These are phyloP conservation scores for Monilinia laxa DNA, from an alignment of 2,329 filamentous ascomycete species.

Conservation along the genomic window DNA sequence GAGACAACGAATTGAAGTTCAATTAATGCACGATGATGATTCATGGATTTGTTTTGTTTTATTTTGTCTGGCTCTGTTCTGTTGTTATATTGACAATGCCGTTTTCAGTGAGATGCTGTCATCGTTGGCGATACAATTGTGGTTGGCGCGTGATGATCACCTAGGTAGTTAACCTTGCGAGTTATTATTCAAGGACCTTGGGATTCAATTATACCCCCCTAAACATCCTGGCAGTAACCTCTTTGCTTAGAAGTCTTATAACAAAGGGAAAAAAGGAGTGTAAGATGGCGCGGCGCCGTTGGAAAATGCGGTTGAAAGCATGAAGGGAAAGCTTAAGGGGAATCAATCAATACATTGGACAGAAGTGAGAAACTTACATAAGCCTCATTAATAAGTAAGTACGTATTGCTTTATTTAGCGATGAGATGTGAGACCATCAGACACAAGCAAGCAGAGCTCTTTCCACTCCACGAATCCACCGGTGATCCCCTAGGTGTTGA, in stretches of 20 bases:
- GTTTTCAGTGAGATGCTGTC: slow-evolving; percentile 4
- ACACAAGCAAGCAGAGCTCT: too few relatives aligned
- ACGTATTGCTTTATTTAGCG: neutral
- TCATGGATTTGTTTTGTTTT: neutral
- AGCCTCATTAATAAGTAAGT: neutral
- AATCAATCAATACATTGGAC: too few relatives aligned
- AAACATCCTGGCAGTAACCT: neutral
- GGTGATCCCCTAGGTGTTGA: too few relatives aligned
- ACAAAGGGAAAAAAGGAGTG: neutral
- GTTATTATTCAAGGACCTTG: neutral
- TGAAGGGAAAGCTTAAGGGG: too few relatives aligned
- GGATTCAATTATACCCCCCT: neutral
- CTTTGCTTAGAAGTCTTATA: neutral
- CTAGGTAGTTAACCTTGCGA: neutral
- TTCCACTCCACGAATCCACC: too few relatives aligned
- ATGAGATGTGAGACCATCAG: slow-evolving; percentile 1
- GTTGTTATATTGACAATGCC: neutral
- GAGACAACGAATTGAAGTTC: neutral
- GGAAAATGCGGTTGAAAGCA: neutral
- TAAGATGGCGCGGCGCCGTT: neutral
- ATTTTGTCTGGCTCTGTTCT: neutral
- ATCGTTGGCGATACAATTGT: too few relatives aligned
- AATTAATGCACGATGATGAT: neutral
- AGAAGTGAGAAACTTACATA: slow-evolving; percentile 7
- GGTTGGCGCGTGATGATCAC: too few relatives aligned